phyloP scores from a whole-genome alignment of 805 yeast species.

The Candida hispaniensis region DNA sequence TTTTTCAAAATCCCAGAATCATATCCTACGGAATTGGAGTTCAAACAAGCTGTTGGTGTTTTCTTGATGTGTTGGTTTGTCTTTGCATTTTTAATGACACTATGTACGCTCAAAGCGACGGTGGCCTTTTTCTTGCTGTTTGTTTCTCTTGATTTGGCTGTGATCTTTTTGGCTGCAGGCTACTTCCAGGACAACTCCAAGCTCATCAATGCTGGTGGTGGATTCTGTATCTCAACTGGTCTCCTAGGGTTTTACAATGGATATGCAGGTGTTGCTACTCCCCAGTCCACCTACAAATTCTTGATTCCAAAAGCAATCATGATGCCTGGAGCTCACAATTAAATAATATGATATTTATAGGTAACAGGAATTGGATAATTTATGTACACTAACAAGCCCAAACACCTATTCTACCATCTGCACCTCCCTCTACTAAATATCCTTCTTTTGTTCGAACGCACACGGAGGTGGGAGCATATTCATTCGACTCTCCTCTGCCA shows the following conservation, averaged over 20 bases:
- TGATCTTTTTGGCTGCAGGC: slow-evolving; percentile 40
- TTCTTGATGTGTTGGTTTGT: slow-evolving; percentile 52
- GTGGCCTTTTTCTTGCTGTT: slow-evolving; percentile 50
- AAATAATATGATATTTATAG: no score
- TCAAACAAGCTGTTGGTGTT: slow-evolving; percentile 43
- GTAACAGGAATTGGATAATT: no score
- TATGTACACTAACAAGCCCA: slow-evolving; percentile 46
- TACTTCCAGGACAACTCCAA: slow-evolving; percentile 35
- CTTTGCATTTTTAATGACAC: slow-evolving; percentile 43
- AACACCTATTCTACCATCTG: slow-evolving; percentile 47
- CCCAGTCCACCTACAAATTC: slow-evolving; percentile 32
- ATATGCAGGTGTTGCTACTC: slow-evolving; percentile 49
- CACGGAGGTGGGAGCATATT: slow-evolving; percentile 29
- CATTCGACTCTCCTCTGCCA: slow-evolving; percentile 35
- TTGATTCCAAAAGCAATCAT: slow-evolving; percentile 12
- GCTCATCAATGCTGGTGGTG: slow-evolving; percentile 46
- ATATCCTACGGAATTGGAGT: slow-evolving; percentile 27
- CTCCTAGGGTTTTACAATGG: slow-evolving; percentile 51
- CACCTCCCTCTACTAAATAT: slow-evolving; percentile 54
- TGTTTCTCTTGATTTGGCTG: slow-evolving; percentile 31
- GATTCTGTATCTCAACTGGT: slow-evolving; percentile 45
- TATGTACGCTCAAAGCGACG: slow-evolving; percentile 54
- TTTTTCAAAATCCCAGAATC: slow-evolving; percentile 40
- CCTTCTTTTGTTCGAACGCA: slow-evolving; percentile 48
- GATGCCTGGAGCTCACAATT: slow-evolving; percentile 14